A percentile compares a stretch with the other conserved stretches of the same genome.
phyloP scores from a whole-genome alignment of 345 rosid genomes.

The Gynandropsis gynandra region DNA sequence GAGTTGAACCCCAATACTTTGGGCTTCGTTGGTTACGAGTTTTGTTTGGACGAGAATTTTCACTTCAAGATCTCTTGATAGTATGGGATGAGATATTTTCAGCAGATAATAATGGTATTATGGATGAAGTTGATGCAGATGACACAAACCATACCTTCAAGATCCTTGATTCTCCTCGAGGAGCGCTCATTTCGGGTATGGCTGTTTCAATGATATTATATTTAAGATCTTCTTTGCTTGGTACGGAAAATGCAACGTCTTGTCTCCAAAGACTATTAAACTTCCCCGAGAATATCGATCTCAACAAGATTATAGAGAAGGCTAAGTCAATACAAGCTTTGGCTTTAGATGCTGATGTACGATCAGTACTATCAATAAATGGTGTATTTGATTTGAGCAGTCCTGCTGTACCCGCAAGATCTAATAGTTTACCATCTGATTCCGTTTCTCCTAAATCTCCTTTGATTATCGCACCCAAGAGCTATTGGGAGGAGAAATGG shows the following conservation, averaged over 20 bases:
- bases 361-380: slow-evolving; percentile 23
- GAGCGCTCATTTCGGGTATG: slow-evolving; percentile 65
- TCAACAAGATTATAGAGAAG: slow-evolving; percentile 52
- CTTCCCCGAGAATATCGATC: slow-evolving; percentile 64
- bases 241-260: slow-evolving; percentile 82
- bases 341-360: slow-evolving; percentile 42
- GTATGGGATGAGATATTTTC: slow-evolving; percentile 94
- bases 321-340: slow-evolving; percentile 67
- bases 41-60: slow-evolving; percentile 85
- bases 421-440: slow-evolving; percentile 39
- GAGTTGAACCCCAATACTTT: slow-evolving; percentile 97
- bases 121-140: slow-evolving; percentile 22
- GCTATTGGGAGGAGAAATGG: slow-evolving; percentile 94
- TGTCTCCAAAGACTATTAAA: slow-evolving; percentile 86
- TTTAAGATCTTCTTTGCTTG: slow-evolving; percentile 80
- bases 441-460: slow-evolving; percentile 47
- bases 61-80: slow-evolving; percentile 61
- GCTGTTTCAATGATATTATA: slow-evolving; percentile 85
- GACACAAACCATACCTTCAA: slow-evolving; percentile 35
- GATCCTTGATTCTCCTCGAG: slow-evolving; percentile 59
- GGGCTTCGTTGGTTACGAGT: slow-evolving; percentile 94
- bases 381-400: slow-evolving; percentile 22
- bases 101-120: slow-evolving; percentile 42
- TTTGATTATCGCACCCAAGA: slow-evolving; percentile 43
- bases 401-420: slow-evolving; percentile 30